Conservation (phyloP, 345 rosid species). For the Populus nigra region DNA sequence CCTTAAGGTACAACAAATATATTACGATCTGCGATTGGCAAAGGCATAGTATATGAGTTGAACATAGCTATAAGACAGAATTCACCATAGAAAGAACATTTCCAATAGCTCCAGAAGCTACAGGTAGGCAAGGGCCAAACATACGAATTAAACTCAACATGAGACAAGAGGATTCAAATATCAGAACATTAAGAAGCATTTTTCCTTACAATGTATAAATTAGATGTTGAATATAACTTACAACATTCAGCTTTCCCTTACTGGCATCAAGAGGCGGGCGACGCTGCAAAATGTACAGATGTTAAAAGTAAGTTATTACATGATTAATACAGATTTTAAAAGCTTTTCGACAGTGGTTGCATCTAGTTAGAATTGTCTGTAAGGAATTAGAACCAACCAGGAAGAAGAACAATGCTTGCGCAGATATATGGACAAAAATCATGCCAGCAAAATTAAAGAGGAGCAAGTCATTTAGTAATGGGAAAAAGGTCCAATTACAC, state of each 20-base stretch:
- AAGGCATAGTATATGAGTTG: no score
- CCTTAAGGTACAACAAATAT: no score
- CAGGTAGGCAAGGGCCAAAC: no score
- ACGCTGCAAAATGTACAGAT: slow-evolving; percentile 46
- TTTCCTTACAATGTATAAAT: neutral
- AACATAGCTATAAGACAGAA: no score
- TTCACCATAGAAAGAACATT: no score
- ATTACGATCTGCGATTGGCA: no score
- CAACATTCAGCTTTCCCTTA: slow-evolving; percentile 59
- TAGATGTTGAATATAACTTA: slow-evolving; percentile 34
- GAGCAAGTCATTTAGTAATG: neutral
- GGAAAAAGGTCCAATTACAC: neutral
- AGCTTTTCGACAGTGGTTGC: neutral
- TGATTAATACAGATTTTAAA: neutral
- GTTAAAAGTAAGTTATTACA: neutral
- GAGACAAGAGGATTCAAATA: neutral
- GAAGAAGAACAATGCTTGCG: no score
- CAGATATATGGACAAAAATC: no score
- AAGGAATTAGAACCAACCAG: neutral
- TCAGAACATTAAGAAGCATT: neutral
- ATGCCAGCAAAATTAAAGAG: neutral
- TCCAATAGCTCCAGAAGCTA: no score
- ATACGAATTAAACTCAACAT: neutral
- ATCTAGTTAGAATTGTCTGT: neutral
- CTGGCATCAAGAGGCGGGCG: slow-evolving; percentile 58